Base-by-base conservation (phyloP, 441 rosid species). In the Gossypium davidsonii region DNA sequence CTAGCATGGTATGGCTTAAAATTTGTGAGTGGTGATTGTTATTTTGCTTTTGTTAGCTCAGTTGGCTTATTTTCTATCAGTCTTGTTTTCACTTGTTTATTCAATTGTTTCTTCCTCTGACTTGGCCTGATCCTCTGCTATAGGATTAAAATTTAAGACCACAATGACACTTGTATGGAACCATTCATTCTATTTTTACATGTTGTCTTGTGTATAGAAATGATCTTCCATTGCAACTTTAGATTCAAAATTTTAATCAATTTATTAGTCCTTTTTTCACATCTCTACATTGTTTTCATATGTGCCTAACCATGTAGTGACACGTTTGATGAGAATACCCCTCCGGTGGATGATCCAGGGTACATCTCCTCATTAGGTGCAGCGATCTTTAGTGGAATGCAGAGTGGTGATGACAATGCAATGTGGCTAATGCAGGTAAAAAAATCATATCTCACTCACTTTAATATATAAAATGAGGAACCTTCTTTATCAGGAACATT, bases 361-460 rank as follows among this genome's bases (percentile, higher is more conserved):
- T 90, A 86, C 82, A 86, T 88, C 69, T 85, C 95, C 63, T 80
- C 90, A 53, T 79, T 90, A 82, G 91, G 95, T 68, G 91, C 88
- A 55, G 88, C 95, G 80, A 84, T 83, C 73, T 88, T 84, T 77
- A 80, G 69, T 34, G 95, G 92, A 76, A 80, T 90, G 91, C 87
- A 84, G 77, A 84, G 85, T 75, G 92, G 95, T 63, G 92, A 90
- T 71, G 67, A 34, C 11, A 82, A 88, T 79, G 88, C 91, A 62
- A 85, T 86, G 79, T 90, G 95, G 95, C 80, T 90, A 73, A 90
- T 90, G 92, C 95, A 90, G 92, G 95, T 88, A 63, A 76, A 57
- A 15, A 78, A 70, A 82, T 73, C 37, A 44, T 11, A 39, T 17
- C 18, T 74, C 62, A 51, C 70, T 58, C 57, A 46, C 21, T 64